These are phyloP conservation scores for Moricandia moricandioides DNA, from an alignment of 345 rosid species.

Conservation along the genomic window DNA sequence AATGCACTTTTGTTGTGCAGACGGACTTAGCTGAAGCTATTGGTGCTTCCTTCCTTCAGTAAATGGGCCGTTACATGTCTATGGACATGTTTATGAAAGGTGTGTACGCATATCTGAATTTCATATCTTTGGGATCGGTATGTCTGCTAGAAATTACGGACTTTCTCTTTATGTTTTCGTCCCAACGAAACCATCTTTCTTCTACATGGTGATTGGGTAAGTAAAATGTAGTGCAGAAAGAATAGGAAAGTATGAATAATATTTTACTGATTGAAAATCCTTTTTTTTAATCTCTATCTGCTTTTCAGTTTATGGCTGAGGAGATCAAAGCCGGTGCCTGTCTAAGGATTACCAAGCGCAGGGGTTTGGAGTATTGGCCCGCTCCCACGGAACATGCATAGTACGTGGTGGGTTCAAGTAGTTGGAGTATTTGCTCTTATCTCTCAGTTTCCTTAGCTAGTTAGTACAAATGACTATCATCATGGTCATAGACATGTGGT, in stretches of 20 bases:
- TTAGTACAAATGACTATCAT: not conserved
- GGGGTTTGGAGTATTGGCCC: conserved; percentile 90
- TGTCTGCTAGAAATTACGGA: not conserved
- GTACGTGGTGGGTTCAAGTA: conserved; percentile 52
- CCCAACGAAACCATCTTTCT: not conserved
- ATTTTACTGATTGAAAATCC: not conserved
- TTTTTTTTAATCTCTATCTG: conserved; percentile 44
- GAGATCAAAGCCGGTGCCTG: conserved; percentile 84
- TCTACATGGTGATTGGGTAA: conserved; percentile 1
- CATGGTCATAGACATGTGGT: not conserved
- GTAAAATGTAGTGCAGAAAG: not conserved
- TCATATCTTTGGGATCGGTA: not conserved
- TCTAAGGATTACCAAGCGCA: conserved; percentile 86
- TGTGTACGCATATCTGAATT: conserved; percentile 27
- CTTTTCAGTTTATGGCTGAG: conserved; percentile 77
- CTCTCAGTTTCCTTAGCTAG: not conserved
- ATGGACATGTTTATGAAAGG: conserved; percentile 80
- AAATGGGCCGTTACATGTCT: conserved; percentile 70
- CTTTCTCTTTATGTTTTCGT: not conserved
- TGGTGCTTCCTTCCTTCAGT: conserved; percentile 31
- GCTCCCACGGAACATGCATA: conserved; percentile 61
- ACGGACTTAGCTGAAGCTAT: conserved; percentile 53
- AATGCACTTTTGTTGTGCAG: conserved; percentile 36
- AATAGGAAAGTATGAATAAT: not conserved
- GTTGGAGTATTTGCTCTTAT: not conserved